Conservation (phyloP, 163 green algal species). For the Chlorella variabilis region DNA sequence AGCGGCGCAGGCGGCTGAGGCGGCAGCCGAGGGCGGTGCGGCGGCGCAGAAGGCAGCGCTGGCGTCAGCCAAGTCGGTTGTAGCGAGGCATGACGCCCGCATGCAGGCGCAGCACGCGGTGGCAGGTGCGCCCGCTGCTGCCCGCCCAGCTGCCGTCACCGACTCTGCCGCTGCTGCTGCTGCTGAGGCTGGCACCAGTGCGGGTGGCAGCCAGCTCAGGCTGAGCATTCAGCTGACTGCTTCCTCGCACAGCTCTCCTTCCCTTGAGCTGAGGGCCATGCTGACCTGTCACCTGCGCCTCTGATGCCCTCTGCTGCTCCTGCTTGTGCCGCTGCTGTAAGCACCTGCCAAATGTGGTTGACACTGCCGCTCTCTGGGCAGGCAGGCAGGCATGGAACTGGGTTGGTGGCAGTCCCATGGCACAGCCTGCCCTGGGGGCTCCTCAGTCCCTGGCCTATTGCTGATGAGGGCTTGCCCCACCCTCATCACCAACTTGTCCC, state of each 20-base stretch:
- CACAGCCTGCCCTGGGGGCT: no score
- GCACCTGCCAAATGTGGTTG: not conserved
- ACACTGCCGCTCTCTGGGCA: no score
- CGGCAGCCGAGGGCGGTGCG: not conserved
- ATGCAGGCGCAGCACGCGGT: conserved; percentile 20
- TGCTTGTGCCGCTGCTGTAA: conserved; percentile 9
- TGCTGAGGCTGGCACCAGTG: no score
- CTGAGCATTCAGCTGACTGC: not conserved
- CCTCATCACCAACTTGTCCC: no score
- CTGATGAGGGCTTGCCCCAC: no score
- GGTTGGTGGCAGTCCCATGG: no score
- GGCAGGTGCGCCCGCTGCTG: conserved; percentile 3
- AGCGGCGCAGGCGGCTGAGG: not conserved
- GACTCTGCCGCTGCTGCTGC: no score
- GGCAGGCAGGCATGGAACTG: no score
- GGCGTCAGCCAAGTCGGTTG: conserved; percentile 2
- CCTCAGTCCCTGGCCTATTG: no score
- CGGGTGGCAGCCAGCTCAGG: not conserved
- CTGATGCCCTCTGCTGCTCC: not conserved
- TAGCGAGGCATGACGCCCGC: conserved; percentile 1
- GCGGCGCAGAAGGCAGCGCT: conserved; percentile 9
- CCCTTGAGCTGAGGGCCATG: not conserved
- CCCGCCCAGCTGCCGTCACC: not conserved
- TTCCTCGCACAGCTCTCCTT: not conserved
- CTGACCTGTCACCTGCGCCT: conserved; percentile 9